phyloP scores from a whole-genome alignment of 2,329 filamentous ascomycete genomes.

The Mycocentrospora acerina region DNA sequence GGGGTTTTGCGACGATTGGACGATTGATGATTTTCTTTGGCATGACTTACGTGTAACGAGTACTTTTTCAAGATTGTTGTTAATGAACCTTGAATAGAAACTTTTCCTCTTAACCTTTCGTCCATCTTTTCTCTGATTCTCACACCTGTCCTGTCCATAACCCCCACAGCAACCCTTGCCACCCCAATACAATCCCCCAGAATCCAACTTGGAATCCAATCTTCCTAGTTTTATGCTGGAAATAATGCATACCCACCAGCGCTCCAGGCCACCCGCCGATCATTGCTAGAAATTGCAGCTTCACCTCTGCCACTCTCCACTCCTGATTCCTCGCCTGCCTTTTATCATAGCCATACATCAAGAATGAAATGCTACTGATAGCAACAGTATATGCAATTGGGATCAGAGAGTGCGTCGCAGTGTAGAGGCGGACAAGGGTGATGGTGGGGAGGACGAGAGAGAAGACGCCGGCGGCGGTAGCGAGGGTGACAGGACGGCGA shows the following conservation, averaged over 20 bases:
- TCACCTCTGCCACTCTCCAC: constrained; percentile 37
- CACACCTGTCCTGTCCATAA: constrained; percentile 18
- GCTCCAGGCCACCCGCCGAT: constrained; percentile 40
- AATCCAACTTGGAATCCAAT: constrained; percentile 29
- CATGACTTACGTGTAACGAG: too few relatives aligned
- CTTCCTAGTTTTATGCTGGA: constrained; percentile 42
- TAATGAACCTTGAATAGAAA: too few relatives aligned
- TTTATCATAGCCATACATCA: constrained; percentile 40
- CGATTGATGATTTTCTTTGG: background rate
- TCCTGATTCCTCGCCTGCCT: constrained; percentile 34
- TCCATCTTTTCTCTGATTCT: background rate
- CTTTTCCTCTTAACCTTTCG: background rate
- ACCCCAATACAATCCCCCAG: constrained; percentile 33
- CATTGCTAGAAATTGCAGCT: constrained; percentile 30
- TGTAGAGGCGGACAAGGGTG: constrained; percentile 47
- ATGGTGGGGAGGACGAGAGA: constrained; percentile 58
- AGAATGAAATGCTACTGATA: constrained; percentile 28
- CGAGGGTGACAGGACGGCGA: constrained; percentile 26
- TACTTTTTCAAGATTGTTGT: too few relatives aligned
- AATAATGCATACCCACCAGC: constrained; percentile 36
- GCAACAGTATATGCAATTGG: constrained; percentile 19
- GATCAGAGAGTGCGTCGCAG: constrained; percentile 13
- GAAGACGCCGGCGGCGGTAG: constrained; percentile 23
- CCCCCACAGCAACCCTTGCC: constrained; percentile 29
- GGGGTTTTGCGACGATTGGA: background rate